Conservation (phyloP, 306 rosid genomes). For the Glycine latifolia region DNA sequence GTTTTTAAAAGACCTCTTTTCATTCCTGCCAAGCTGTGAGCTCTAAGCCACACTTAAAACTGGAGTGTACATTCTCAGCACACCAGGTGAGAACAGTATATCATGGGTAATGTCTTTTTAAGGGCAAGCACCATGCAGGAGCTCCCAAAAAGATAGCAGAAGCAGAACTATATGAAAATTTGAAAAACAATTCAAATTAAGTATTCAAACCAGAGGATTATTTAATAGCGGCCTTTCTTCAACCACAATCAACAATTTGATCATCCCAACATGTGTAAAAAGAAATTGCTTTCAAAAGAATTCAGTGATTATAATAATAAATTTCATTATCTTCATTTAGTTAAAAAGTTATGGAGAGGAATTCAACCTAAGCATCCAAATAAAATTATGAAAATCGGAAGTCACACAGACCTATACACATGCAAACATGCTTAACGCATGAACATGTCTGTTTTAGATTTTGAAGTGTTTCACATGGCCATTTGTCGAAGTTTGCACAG, state of each 20-base stretch:
- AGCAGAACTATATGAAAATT: neutral
- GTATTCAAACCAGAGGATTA: too few species aligned
- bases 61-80: neutral
- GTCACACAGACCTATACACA: constrained; percentile 6
- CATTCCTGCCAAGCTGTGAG: neutral
- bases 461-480: neutral
- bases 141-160: constrained; percentile 8
- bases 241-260: neutral
- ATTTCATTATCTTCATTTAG: neutral
- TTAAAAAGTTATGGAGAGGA: neutral
- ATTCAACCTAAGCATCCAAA: neutral
- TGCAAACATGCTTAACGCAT: neutral
- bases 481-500: neutral
- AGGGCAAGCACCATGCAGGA: neutral
- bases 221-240: too few species aligned
- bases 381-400: constrained; percentile 21
- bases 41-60: neutral
- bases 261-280: constrained; percentile 16
- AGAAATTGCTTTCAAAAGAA: constrained; percentile 3
- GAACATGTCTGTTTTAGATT: neutral
- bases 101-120: constrained; percentile 8
- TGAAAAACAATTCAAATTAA: too few species aligned
- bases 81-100: neutral
- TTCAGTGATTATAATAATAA: constrained; percentile 5
- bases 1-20: too few species aligned